Conservation (phyloP, 805 yeast genomes). For the Maudiozyma turicensis region DNA sequence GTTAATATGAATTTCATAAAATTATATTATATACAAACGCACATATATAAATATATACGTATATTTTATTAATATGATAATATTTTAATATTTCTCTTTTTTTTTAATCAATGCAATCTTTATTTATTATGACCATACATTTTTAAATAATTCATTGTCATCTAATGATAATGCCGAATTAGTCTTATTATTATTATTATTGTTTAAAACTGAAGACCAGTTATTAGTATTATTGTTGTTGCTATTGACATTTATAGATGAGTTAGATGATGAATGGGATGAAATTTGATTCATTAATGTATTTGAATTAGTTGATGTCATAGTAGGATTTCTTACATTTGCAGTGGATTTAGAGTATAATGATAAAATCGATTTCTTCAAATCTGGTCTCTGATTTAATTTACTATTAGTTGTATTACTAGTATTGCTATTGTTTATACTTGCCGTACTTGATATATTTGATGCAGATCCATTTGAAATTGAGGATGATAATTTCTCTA, state of each 20-base stretch:
- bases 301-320: not conserved
- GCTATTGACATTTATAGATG: not conserved
- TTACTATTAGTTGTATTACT: conserved; percentile 7
- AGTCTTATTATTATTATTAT: conserved; percentile 5
- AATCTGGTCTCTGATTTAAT: conserved; percentile 54
- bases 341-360: conserved; percentile 56
- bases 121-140: conserved; percentile 47
- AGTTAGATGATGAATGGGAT: not conserved
- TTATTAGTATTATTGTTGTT: not conserved
- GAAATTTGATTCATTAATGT: not conserved
- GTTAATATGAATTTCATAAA: no score
- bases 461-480: not conserved
- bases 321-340: not conserved
- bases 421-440: conserved; percentile 3
- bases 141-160: conserved; percentile 54
- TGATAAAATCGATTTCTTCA: conserved; percentile 85
- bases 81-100: not conserved
- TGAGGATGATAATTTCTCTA: conserved; percentile 5
- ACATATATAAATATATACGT: no score
- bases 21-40: not conserved
- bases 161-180: conserved; percentile 32
- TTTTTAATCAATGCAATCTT: not conserved
- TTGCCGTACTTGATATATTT: not conserved
- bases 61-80: not conserved
- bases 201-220: not conserved